Conservation (phyloP, 2,329 filamentous ascomycete genomes). For the Orbilia javanica region DNA sequence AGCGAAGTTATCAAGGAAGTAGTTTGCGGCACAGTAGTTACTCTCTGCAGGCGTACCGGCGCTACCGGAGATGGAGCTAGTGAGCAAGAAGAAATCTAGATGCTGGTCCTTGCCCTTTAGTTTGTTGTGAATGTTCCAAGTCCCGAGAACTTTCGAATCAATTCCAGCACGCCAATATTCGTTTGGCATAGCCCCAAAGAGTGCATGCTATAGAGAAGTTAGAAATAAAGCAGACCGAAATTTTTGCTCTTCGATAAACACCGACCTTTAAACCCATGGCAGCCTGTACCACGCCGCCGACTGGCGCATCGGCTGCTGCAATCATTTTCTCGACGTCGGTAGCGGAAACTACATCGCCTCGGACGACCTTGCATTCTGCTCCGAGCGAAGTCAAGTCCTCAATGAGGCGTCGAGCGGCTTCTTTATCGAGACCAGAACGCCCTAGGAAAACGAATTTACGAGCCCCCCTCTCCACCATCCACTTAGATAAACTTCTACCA, state of each 20-base stretch:
- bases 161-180: slow-evolving; percentile 61
- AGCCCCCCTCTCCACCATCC: slow-evolving; percentile 70
- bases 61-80: slow-evolving; percentile 65
- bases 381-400: slow-evolving; percentile 61
- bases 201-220: slow-evolving; percentile 58
- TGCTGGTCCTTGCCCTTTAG: slow-evolving; percentile 63
- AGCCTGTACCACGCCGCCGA: slow-evolving; percentile 64
- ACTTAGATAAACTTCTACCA: slow-evolving; percentile 70
- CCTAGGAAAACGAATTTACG: slow-evolving; percentile 71
- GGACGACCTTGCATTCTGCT: slow-evolving; percentile 61
- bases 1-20: slow-evolving; percentile 65
- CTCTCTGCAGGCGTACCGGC: slow-evolving; percentile 66
- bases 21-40: slow-evolving; percentile 68
- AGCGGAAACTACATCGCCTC: slow-evolving; percentile 59
- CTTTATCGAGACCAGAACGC: slow-evolving; percentile 66
- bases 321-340: slow-evolving; percentile 42
- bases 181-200: slow-evolving; percentile 62
- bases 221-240: neutral
- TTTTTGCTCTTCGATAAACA: neutral
- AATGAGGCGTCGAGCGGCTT: slow-evolving; percentile 59
- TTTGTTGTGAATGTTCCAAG: slow-evolving; percentile 70
- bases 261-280: slow-evolving; percentile 62
- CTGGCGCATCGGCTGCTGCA: slow-evolving; percentile 21
- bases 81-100: slow-evolving; percentile 62
- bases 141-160: slow-evolving; percentile 64